Base-by-base conservation (phyloP, 495 filamentous ascomycete species). In the Aspergillus nidulans region DNA sequence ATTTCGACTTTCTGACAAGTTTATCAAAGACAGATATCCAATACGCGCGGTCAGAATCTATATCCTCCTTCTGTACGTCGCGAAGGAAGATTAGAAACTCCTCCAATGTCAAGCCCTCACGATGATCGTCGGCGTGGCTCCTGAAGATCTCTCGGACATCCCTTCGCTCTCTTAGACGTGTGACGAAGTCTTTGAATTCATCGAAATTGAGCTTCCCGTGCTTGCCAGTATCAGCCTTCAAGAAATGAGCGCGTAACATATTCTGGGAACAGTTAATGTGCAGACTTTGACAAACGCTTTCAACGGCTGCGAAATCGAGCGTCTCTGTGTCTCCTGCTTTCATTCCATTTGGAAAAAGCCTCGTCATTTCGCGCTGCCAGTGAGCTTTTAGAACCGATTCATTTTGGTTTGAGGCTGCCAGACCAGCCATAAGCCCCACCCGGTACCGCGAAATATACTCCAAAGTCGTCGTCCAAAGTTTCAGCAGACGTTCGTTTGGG, bases 331-430 rank as follows among this genome's bases (percentile, higher is more conserved):
- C 83, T 0, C 80, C 75, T 1, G 74, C 58, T 53, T 79, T 81
- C 20, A 71, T 61, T 47, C 72, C 78, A 32, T 81, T 75, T 2
- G 77, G 76, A 52, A 83, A 85, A 40, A 85, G 76, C 55, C 82
- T 82, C 6, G 80, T 75, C 87, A 96, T 94, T 67, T 94, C 91
- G n/a, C 79, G 82, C 54, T 82, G 80, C 94, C 94, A 98, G 65
- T 92, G 88, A 30, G 80, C 80, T 47, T 82, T 83, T 34, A 96
- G 78, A 44, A 86, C 87, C 52, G 85, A 86, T 64, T 97, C 91
- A 64, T 86, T 85, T 53, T 82, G 81, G 30, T 75, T 69, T 38
- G 87, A 87, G 6, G 83, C 84, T 68, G 89, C 86, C 54, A 97
- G 69, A 23, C 88, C 92, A 19, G 89, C 81, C 84, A 97, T 96